Evolutionary conservation across 192 early-diverging fungal species (phyloP).

Genomic region (Coemansia sp.): DNA sequence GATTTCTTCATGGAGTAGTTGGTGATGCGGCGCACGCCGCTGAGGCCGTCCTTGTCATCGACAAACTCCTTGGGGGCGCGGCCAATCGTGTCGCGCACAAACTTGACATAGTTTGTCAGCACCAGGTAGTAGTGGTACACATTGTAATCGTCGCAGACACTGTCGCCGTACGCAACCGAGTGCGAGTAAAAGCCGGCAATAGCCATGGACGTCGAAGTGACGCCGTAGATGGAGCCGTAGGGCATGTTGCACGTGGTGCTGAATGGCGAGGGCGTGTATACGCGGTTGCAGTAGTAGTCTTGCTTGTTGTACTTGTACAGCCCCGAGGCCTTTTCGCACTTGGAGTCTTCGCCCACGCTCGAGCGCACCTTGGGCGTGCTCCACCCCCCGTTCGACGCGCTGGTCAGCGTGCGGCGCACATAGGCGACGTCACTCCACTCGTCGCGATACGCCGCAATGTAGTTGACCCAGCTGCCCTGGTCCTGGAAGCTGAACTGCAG

Average conservation of each 20-base stretch:
- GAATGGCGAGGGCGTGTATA: not conserved
- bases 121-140: slow-evolving; percentile 11
- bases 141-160: slow-evolving; percentile 5
- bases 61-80: slow-evolving; percentile 13
- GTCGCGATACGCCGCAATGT: slow-evolving; percentile 9
- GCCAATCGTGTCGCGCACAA: slow-evolving; percentile 3
- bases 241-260: slow-evolving; percentile 11
- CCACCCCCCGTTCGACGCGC: slow-evolving; percentile 1
- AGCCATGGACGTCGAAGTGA: slow-evolving; percentile 2
- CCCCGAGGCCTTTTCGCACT: slow-evolving; percentile 1
- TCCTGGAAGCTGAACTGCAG: slow-evolving; percentile 12
- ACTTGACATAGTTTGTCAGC: slow-evolving; percentile 12
- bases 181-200: slow-evolving; percentile 21
- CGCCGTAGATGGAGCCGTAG: slow-evolving; percentile 20
- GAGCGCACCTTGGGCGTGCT: not conserved
- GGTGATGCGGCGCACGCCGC: not conserved
- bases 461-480: slow-evolving; percentile 13
- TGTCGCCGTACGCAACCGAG: slow-evolving; percentile 4
- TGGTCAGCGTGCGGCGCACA: slow-evolving; percentile 4
- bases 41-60: slow-evolving; percentile 3
- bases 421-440: slow-evolving; percentile 15
- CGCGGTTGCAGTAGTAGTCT: slow-evolving; percentile 6
- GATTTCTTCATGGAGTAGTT: slow-evolving; percentile 4
- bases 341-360: not conserved
- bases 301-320: slow-evolving; percentile 8